A percentile compares a stretch with the other conserved stretches of the same genome.
phyloP scores from a whole-genome alignment of 495 filamentous ascomycete genomes.

The Penicillium parvum region DNA sequence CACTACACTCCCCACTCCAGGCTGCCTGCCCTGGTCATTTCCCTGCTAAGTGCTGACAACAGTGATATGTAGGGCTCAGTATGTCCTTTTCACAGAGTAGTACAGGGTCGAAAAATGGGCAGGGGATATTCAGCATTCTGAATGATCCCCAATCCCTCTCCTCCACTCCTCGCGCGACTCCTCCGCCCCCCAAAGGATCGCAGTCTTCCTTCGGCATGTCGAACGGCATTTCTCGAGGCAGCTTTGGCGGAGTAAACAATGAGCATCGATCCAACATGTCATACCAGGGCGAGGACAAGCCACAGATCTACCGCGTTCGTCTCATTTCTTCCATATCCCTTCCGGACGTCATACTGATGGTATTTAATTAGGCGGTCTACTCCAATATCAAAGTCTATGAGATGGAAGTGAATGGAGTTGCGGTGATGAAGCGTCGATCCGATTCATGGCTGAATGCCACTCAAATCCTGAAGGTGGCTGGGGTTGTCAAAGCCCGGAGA shows the following conservation, averaged over 20 bases:
- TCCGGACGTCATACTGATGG: slow-evolving; percentile 17
- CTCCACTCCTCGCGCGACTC: slow-evolving; percentile 50
- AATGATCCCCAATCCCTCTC: slow-evolving; percentile 48
- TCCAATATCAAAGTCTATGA: slow-evolving; percentile 94
- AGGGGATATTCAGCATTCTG: slow-evolving; percentile 43
- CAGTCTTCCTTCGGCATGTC: slow-evolving; percentile 46
- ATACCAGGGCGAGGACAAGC: slow-evolving; percentile 52
- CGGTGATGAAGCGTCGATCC: slow-evolving; percentile 88
- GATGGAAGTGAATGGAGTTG: slow-evolving; percentile 88
- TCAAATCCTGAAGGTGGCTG: slow-evolving; percentile 92
- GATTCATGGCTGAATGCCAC: slow-evolving; percentile 95
- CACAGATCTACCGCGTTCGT: slow-evolving; percentile 74
- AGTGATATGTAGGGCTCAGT: slow-evolving; percentile 1
- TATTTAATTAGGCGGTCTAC: slow-evolving; percentile 70
- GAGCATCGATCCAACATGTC: slow-evolving; percentile 45
- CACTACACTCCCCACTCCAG: slow-evolving; percentile 14
- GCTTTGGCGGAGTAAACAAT: slow-evolving; percentile 46
- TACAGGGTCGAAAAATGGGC: slow-evolving; percentile 38
- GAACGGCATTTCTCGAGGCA: slow-evolving; percentile 31
- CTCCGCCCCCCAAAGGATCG: slow-evolving; percentile 44
- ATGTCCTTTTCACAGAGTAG: slow-evolving; percentile 47
- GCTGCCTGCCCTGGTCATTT: slow-evolving; percentile 17
- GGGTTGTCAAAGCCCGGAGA: slow-evolving; percentile 91
- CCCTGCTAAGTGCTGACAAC: slow-evolving; percentile 9
- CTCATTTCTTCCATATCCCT: slow-evolving; percentile 1